These are phyloP conservation scores for Trapa bicornis DNA, from an alignment of 345 rosid species.

Conservation along the genomic window DNA sequence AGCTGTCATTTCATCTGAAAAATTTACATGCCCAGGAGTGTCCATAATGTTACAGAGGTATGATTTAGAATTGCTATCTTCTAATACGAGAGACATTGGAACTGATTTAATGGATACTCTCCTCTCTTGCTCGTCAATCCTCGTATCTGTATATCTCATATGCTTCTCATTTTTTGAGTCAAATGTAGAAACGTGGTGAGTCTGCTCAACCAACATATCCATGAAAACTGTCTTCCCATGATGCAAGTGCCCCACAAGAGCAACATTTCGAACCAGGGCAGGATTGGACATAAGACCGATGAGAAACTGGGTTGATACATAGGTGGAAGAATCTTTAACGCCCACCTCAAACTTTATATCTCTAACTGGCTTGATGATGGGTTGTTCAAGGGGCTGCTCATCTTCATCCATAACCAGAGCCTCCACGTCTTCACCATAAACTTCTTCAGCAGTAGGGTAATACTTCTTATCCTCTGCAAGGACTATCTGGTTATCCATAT, in stretches of 20 bases:
- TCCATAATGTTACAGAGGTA: slow-evolving; percentile 87
- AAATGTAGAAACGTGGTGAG: slow-evolving; percentile 80
- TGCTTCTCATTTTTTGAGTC: slow-evolving; percentile 78
- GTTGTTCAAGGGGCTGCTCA: slow-evolving; percentile 82
- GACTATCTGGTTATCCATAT: slow-evolving; percentile 86
- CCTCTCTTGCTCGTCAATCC: slow-evolving; percentile 95
- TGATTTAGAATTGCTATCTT: slow-evolving; percentile 84
- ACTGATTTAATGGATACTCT: slow-evolving; percentile 86
- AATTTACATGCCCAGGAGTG: slow-evolving; percentile 87
- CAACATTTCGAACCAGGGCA: slow-evolving; percentile 73
- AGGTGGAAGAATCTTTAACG: slow-evolving; percentile 80
- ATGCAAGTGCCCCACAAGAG: slow-evolving; percentile 90
- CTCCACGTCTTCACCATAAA: slow-evolving; percentile 89
- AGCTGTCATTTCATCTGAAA: slow-evolving; percentile 80
- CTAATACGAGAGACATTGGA: slow-evolving; percentile 95
- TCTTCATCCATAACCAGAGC: slow-evolving; percentile 95
- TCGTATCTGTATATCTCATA: slow-evolving; percentile 79
- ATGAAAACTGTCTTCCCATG: slow-evolving; percentile 91
- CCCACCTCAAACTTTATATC: slow-evolving; percentile 87
- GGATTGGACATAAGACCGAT: slow-evolving; percentile 94
- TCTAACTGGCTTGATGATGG: slow-evolving; percentile 75
- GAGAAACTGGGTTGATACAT: slow-evolving; percentile 87
- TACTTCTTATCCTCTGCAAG: slow-evolving; percentile 97
- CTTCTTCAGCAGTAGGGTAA: slow-evolving; percentile 97
- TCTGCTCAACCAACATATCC: slow-evolving; percentile 99